Evolutionary conservation across 1,284 basidiomycete species (phyloP).

Genomic region (Omphalotus olearius): DNA sequence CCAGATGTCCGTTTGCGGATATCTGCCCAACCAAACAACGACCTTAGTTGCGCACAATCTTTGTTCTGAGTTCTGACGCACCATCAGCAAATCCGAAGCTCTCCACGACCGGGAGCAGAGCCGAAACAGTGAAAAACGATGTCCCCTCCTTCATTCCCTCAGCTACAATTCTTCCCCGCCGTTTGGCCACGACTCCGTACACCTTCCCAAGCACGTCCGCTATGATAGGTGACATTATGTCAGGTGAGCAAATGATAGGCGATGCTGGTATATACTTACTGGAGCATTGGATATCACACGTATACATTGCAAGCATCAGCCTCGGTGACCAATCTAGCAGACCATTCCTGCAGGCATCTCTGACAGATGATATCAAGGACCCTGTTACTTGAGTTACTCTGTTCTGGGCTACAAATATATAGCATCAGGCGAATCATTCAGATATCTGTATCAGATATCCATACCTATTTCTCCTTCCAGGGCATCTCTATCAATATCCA

Average conservation of each 20-base stretch:
- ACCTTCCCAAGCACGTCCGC: conserved; percentile 98
- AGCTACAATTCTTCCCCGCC: conserved; percentile 88
- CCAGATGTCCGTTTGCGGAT: conserved; percentile 96
- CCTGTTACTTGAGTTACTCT: conserved; percentile 78
- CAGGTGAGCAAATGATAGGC: background rate
- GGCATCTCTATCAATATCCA: conserved; percentile 61
- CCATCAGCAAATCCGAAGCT: conserved; percentile 98
- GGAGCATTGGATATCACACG: conserved; percentile 97
- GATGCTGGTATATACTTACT: conserved; percentile 50
- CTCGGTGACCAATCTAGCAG: conserved; percentile 97
- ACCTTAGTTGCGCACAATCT: conserved; percentile 3
- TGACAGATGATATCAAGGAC: conserved; percentile 84
- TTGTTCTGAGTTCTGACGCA: conserved; percentile 25
- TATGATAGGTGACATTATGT: conserved; percentile 25
- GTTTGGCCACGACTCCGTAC: conserved; percentile 90
- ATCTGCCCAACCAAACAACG: conserved; percentile 44
- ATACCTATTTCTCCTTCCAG: conserved; percentile 63
- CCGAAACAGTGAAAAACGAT: conserved; percentile 88
- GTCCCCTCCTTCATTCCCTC: conserved; percentile 99
- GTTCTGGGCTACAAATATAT: conserved; percentile 49
- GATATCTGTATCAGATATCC: conserved; percentile 21
- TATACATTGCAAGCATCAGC: conserved; percentile 97
- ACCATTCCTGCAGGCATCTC: conserved; percentile 86
- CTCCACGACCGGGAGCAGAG: conserved; percentile 93
- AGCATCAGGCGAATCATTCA: conserved; percentile 6